Evolutionary conservation across 108 stramenopile species (phyloP).

Genomic region (Nannochloropsis oceanica): DNA sequence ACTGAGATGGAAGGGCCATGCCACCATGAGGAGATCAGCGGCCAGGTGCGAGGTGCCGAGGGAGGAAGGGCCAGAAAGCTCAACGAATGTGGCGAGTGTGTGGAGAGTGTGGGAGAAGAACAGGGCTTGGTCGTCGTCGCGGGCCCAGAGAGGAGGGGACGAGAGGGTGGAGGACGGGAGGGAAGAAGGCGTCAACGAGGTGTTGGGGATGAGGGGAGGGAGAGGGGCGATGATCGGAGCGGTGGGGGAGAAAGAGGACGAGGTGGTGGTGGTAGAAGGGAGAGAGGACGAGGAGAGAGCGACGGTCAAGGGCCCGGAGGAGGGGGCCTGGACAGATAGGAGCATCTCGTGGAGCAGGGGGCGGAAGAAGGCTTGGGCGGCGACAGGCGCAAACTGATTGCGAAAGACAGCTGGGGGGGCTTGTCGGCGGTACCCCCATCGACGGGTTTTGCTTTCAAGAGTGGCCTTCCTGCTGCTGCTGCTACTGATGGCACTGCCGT

Average conservation of each 20-base stretch:
- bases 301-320: neutral
- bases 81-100: neutral
- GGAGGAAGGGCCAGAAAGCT: neutral
- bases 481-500: no score
- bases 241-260: neutral
- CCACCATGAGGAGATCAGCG: neutral
- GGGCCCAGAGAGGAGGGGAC: neutral
- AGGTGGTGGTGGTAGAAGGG: neutral
- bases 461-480: neutral
- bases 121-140: neutral
- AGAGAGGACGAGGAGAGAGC: neutral
- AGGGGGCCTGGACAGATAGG: neutral
- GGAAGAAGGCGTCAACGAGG: neutral
- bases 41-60: neutral
- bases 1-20: neutral
- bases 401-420: neutral
- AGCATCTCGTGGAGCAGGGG: neutral
- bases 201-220: neutral
- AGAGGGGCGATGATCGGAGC: neutral
- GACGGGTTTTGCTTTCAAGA: neutral
- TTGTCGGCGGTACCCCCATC: constrained; percentile 20
- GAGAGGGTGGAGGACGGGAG: neutral
- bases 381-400: constrained; percentile 9
- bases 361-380: constrained; percentile 12
- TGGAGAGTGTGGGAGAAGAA: neutral